phyloP scores from a whole-genome alignment of 2,329 filamentous ascomycete genomes.

The Gremmenia infestans region DNA sequence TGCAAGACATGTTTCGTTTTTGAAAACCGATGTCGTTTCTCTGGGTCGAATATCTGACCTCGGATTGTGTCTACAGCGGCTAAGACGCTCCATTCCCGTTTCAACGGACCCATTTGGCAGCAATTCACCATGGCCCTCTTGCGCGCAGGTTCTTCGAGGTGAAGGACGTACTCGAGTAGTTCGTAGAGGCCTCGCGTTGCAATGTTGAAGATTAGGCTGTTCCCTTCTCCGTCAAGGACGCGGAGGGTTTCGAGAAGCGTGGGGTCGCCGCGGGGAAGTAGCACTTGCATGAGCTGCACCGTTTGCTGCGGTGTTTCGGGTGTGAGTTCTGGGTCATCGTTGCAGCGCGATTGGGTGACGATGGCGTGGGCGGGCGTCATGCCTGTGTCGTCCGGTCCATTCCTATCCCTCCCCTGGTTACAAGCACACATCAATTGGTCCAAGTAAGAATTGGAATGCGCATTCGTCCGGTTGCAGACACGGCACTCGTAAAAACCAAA shows the following conservation, averaged over 20 bases:
- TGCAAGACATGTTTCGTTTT: slow-evolving; percentile 15
- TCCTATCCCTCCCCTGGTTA: slow-evolving; percentile 15
- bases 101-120: slow-evolving; percentile 8
- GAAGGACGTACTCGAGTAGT: slow-evolving; percentile 16
- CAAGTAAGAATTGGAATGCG: slow-evolving; percentile 17
- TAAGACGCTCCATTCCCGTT: slow-evolving; percentile 8
- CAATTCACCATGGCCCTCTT: slow-evolving; percentile 20
- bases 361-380: slow-evolving; percentile 20
- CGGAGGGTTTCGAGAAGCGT: slow-evolving; percentile 19
- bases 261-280: slow-evolving; percentile 12
- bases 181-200: slow-evolving; percentile 17
- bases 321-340: slow-evolving; percentile 7
- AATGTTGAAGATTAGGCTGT: slow-evolving; percentile 20
- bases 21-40: slow-evolving; percentile 11
- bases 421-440: slow-evolving; percentile 22
- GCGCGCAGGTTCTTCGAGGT: slow-evolving; percentile 15
- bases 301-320: slow-evolving; percentile 16
- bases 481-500: slow-evolving; percentile 14
- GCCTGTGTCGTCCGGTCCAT: slow-evolving; percentile 20
- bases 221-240: slow-evolving; percentile 19
- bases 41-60: slow-evolving; percentile 5
- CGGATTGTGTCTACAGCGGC: slow-evolving; percentile 6
- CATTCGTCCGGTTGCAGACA: slow-evolving; percentile 16
- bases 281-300: slow-evolving; percentile 11
- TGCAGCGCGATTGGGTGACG: slow-evolving; percentile 14